Percentiles rank a stretch among this genome's conserved stretches.
phyloP scores from a whole-genome alignment of 495 filamentous ascomycete genomes.

The Gamarada debralockiae region DNA sequence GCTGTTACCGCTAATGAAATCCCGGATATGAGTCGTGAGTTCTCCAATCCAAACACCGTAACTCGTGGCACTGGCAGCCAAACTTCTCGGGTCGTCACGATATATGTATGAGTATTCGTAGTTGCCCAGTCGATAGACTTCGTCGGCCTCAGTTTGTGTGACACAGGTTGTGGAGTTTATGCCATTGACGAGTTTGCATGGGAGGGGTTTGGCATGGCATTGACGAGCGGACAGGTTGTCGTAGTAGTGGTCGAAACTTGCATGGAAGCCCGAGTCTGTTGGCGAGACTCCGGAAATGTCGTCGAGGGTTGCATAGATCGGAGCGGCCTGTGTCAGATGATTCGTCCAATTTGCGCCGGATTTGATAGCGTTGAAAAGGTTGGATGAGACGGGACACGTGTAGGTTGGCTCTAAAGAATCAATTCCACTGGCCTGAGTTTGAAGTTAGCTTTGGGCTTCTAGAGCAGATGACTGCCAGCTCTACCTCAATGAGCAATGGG shows the following conservation, averaged over 20 bases:
- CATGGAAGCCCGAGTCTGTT: conserved; percentile 53
- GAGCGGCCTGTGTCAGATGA: conserved; percentile 50
- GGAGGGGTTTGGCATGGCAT: conserved; percentile 60
- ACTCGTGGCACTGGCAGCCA: conserved; percentile 45
- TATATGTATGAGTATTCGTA: conserved; percentile 70
- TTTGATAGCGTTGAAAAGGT: conserved; percentile 39
- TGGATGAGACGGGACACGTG: conserved; percentile 43
- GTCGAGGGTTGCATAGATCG: conserved; percentile 51
- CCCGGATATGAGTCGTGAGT: conserved; percentile 53
- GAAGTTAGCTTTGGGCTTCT: neutral
- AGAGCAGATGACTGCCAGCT: neutral
- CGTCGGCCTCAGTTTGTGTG: conserved; percentile 47
- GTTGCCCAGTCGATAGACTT: conserved; percentile 63
- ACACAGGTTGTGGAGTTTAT: conserved; percentile 49
- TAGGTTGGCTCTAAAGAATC: conserved; percentile 66
- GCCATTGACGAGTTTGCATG: conserved; percentile 45
- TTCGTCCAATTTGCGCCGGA: conserved; percentile 44
- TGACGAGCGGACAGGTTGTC: conserved; percentile 68
- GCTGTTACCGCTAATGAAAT: conserved; percentile 32
- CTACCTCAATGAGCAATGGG: conserved; percentile 44
- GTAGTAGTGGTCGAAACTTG: conserved; percentile 66
- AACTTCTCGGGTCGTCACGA: conserved; percentile 52
- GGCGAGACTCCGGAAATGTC: conserved; percentile 53
- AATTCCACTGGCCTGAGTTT: conserved; percentile 36
- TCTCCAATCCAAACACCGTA: conserved; percentile 65